Evolutionary conservation across 2,329 filamentous ascomycete genomes (phyloP).

Genomic region (Stemphylium beticola): DNA sequence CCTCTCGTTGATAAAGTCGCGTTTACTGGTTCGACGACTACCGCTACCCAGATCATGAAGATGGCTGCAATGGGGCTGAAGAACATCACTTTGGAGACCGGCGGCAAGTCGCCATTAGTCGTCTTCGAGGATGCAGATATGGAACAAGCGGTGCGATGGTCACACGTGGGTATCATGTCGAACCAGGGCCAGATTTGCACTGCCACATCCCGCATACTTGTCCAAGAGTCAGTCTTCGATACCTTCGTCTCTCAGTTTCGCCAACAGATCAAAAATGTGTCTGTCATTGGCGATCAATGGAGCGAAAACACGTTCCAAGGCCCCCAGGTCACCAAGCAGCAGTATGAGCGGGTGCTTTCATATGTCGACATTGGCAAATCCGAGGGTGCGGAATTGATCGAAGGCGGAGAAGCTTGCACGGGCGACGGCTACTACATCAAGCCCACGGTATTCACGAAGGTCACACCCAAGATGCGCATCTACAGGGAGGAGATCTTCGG

Average conservation of each 20-base stretch:
- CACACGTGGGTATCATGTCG: slow-evolving; percentile 62
- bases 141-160: slow-evolving; percentile 68
- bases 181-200: slow-evolving; percentile 65
- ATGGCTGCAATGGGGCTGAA: slow-evolving; percentile 66
- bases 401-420: slow-evolving; percentile 51
- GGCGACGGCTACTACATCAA: slow-evolving; percentile 61
- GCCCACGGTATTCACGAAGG: slow-evolving; percentile 41
- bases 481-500: slow-evolving; percentile 13
- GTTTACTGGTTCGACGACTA: slow-evolving; percentile 75
- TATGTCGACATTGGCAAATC: slow-evolving; percentile 53
- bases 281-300: slow-evolving; percentile 47
- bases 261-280: slow-evolving; percentile 7
- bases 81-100: slow-evolving; percentile 64
- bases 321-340: slow-evolving; percentile 53
- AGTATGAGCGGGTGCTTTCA: slow-evolving; percentile 51
- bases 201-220: slow-evolving; percentile 60
- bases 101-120: slow-evolving; percentile 61
- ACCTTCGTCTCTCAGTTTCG: slow-evolving; percentile 58
- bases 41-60: slow-evolving; percentile 75
- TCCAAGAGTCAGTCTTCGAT: slow-evolving; percentile 63
- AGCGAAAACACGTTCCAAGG: slow-evolving; percentile 52
- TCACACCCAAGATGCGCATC: neutral
- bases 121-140: slow-evolving; percentile 63
- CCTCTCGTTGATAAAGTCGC: slow-evolving; percentile 74
- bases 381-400: slow-evolving; percentile 57